phyloP scores from a whole-genome alignment of 257 asterid species.

The Paraleonurus japonicus region DNA sequence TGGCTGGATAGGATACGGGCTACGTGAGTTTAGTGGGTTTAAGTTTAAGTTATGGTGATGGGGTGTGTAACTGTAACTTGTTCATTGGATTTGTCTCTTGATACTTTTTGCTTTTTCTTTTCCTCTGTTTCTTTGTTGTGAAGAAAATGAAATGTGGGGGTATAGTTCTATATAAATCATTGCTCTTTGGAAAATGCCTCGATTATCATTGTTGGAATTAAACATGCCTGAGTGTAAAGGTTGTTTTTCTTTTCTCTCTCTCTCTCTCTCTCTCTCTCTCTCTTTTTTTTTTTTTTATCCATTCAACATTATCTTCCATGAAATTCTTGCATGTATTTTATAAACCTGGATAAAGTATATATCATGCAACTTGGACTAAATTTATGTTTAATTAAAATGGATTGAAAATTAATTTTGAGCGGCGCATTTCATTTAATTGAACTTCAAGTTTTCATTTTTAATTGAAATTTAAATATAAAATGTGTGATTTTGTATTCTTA shows the following conservation, averaged over 20 bases:
- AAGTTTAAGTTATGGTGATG: slow-evolving; percentile 39
- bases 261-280: neutral
- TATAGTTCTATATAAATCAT: slow-evolving; percentile 37
- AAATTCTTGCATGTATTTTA: neutral
- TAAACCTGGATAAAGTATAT: too few relatives aligned
- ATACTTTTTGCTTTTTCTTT: neutral
- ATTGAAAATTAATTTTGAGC: too few relatives aligned
- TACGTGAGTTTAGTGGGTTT: slow-evolving; percentile 37
- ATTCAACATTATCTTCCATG: neutral
- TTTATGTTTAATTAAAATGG: too few relatives aligned
- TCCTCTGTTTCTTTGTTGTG: neutral
- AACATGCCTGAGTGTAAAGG: slow-evolving; percentile 17
- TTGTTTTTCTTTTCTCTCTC: neutral
- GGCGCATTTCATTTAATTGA: too few relatives aligned
- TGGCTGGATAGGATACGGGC: slow-evolving; percentile 48
- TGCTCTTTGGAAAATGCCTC: slow-evolving; percentile 24
- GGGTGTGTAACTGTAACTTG: slow-evolving; percentile 35
- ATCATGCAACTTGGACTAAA: too few relatives aligned
- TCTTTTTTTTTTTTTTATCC: neutral
- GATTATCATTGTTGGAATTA: slow-evolving; percentile 16
- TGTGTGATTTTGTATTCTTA: too few relatives aligned
- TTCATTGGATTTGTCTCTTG: slow-evolving; percentile 21
- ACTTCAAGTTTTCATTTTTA: too few relatives aligned
- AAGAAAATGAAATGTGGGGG: slow-evolving; percentile 36
- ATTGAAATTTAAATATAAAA: too few relatives aligned